phyloP scores from a whole-genome alignment of 2,329 filamentous ascomycete species.

The Ophiostoma sp. region DNA sequence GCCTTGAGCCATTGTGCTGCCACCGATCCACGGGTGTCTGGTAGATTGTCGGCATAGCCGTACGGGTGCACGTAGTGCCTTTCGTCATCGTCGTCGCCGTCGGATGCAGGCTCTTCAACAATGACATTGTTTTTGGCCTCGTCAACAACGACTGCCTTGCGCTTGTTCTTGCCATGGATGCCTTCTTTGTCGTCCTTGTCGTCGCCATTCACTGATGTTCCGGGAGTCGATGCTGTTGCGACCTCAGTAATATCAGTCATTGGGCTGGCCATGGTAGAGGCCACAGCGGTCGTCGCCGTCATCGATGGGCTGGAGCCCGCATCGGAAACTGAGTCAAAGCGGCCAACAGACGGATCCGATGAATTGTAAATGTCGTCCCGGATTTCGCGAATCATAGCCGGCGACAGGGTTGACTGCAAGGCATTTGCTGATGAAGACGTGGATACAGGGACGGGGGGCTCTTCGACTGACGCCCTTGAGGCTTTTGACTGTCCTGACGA shows the following conservation, averaged over 20 bases:
- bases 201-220: slow-evolving; percentile 1
- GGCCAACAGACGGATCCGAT: neutral
- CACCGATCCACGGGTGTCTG: slow-evolving; percentile 45
- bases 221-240: neutral
- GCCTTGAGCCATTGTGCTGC: slow-evolving; percentile 62
- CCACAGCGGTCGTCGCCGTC: slow-evolving; percentile 12
- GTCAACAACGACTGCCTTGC: neutral
- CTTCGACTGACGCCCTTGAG: neutral
- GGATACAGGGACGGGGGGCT: neutral
- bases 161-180: neutral
- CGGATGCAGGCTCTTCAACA: slow-evolving; percentile 25
- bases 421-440: slow-evolving; percentile 15
- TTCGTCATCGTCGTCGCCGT: slow-evolving; percentile 50
- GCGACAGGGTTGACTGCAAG: slow-evolving; percentile 11
- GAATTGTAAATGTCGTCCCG: slow-evolving; percentile 17
- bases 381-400: slow-evolving; percentile 15
- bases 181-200: neutral
- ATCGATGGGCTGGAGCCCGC: slow-evolving; percentile 15
- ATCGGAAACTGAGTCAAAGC: slow-evolving; percentile 17
- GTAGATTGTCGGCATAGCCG: slow-evolving; percentile 31
- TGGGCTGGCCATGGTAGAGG: slow-evolving; percentile 7
- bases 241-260: slow-evolving; percentile 20
- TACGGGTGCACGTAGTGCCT: slow-evolving; percentile 39
- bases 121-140: neutral
- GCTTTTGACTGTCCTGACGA: neutral